phyloP scores from a whole-genome alignment of 1,139 yeast genomes.

The Zygotorulaspora mrakii region DNA sequence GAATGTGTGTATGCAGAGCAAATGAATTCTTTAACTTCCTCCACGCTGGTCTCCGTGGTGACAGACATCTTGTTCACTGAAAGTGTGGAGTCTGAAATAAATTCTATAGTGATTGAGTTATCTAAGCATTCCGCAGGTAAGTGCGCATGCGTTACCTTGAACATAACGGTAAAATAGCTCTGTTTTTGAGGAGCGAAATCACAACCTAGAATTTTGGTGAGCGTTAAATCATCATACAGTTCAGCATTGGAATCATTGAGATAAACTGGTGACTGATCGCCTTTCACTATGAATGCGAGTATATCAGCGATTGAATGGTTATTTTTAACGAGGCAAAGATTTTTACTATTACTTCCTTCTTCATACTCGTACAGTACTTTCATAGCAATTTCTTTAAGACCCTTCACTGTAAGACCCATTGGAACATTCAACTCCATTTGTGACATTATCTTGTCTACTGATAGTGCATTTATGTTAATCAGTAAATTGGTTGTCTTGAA shows the following conservation, averaged over 20 bases:
- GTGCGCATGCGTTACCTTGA: conserved; percentile 27
- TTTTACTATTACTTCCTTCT: conserved; percentile 8
- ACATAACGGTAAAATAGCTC: conserved; percentile 26
- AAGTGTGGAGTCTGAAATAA: conserved; percentile 30
- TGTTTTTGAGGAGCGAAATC: conserved; percentile 29
- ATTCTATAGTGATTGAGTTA: conserved; percentile 20
- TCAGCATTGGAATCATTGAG: conserved; percentile 14
- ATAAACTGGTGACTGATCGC: conserved; percentile 18
- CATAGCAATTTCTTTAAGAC: conserved; percentile 19
- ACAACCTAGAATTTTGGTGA: conserved; percentile 25
- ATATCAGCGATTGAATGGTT: conserved; percentile 23
- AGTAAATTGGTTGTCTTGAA: conserved; percentile 20
- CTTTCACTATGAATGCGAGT: conserved; percentile 26
- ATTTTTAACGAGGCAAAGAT: conserved; percentile 20
- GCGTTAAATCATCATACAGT: conserved; percentile 18
- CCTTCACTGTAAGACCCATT: conserved; percentile 17
- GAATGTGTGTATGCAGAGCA: conserved; percentile 29
- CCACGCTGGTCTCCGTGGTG: conserved; percentile 26
- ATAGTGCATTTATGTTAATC: conserved; percentile 24
- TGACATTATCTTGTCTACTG: conserved; percentile 22
- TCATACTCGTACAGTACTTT: conserved; percentile 24
- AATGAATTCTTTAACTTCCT: conserved; percentile 30
- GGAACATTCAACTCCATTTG: conserved; percentile 14
- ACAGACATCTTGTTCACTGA: conserved; percentile 26
- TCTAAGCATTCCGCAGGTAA: conserved; percentile 6